Percentiles rank a stretch among this genome's conserved stretches.
Conservation (phyloP, 176 grass and related monocot genomes). For the Alloteropsis semialata region DNA sequence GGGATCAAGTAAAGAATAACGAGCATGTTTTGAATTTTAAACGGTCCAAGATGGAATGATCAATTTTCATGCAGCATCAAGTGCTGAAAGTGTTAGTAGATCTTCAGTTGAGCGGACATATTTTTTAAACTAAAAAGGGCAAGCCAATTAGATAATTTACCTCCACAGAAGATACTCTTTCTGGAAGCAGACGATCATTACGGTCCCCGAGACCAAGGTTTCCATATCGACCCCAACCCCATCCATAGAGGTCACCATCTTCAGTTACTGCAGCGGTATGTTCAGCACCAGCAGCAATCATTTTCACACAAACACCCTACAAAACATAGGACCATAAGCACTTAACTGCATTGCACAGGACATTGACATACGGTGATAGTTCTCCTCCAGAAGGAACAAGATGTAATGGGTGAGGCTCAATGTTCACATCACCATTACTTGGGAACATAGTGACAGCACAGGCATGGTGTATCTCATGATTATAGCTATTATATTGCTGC, state of each 20-base stretch:
- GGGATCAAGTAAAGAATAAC: neutral
- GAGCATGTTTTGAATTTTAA: neutral
- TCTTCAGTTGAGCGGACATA: neutral
- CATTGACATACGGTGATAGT: neutral
- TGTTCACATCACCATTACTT: slow-evolving; percentile 26
- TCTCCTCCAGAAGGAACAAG: neutral
- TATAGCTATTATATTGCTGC: neutral
- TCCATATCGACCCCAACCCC: slow-evolving; percentile 98
- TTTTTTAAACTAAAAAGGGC: neutral
- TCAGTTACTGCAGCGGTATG: slow-evolving; percentile 96
- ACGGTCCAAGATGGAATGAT: neutral
- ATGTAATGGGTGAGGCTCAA: neutral
- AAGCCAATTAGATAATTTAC: slow-evolving; percentile 33
- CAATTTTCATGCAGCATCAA: slow-evolving; percentile 12
- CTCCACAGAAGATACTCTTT: slow-evolving; percentile 77
- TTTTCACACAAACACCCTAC: slow-evolving; percentile 90
- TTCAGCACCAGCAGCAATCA: slow-evolving; percentile 96
- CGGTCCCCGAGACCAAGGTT: slow-evolving; percentile 97
- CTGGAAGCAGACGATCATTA: slow-evolving; percentile 79
- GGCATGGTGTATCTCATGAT: neutral
- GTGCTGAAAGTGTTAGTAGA: neutral
- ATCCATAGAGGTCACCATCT: slow-evolving; percentile 95
- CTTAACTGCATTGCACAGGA: neutral
- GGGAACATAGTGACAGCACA: neutral
- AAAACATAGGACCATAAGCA: slow-evolving; percentile 33